Base-by-base conservation (phyloP, 768 basidiomycete genomes). In the Russula earlei region DNA sequence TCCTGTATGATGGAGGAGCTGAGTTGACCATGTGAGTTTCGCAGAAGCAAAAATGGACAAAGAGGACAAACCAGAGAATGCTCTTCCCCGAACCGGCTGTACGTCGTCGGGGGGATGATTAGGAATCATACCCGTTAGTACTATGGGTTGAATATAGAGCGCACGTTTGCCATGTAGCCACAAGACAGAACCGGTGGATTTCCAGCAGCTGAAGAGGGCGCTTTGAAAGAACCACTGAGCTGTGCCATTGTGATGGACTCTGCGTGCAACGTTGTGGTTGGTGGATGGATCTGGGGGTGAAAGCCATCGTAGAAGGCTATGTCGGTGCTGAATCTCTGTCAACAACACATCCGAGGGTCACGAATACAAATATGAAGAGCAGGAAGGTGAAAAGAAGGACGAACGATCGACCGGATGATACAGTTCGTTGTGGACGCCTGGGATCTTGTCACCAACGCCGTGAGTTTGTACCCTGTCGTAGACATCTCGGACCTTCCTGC, bases 1-100 rank as follows among this genome's bases (percentile, higher is more conserved):
- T 47, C 53, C 7, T 54, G 14, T 17, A 56, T 56, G 31, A 56
- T 38, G 2, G 48, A 8, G 20, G 49, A 56, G 22, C 55, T 56
- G 22, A 37, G 12, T 12, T 11, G 20, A n/a, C 1, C 0, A 33
- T 17, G 5, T 42, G 22, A 42, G 12, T 14, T 22, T 10, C 31
- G 24, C 6, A 25, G 27, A 11, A 5, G 17, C 7, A 20, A 2
- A 31, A 20, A 2, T 8, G 14, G 1, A 2, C n/a, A 5, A 3
- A 15, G 5, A 17, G 2, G n/a, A 22, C 55, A 4, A 27, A 56
- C 55, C 55, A 49, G 17, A 56, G 10, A 5, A 56, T 20, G 25
- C 31, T 56, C 15, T 50, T 56, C 11, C 55, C 48, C 0, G 54
- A 41, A 3, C 54, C 54, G 29, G 54, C 54, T 55, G 17, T 11